phyloP scores from a whole-genome alignment of 768 basidiomycete species.

The Hericium alpestre region DNA sequence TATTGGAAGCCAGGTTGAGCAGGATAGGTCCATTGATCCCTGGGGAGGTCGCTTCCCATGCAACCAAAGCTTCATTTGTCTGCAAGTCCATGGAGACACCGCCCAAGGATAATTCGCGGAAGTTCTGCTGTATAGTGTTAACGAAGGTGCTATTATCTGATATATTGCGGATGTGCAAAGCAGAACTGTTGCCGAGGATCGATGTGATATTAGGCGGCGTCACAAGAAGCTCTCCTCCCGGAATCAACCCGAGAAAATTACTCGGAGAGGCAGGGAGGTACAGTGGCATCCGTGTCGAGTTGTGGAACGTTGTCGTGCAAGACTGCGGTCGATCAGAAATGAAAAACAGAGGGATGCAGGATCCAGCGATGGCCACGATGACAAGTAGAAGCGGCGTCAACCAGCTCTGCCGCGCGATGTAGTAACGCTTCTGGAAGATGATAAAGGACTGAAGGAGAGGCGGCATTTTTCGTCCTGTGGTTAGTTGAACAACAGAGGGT shows the following conservation, averaged over 20 bases:
- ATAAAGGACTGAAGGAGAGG: conserved; percentile 59
- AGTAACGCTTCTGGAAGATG: conserved; percentile 59
- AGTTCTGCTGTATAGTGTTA: conserved; percentile 37
- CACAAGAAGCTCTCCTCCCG: conserved; percentile 27
- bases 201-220: conserved; percentile 44
- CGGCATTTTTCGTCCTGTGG: conserved; percentile 42
- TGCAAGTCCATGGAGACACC: conserved; percentile 53
- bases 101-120: conserved; percentile 47
- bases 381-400: conserved; percentile 42
- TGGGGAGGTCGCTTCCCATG: conserved; percentile 62
- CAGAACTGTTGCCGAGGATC: conserved; percentile 33
- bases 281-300: conserved; percentile 32
- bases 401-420: conserved; percentile 61
- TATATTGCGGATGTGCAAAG: conserved; percentile 31
- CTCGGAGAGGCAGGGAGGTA: conserved; percentile 44
- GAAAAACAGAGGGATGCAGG: conserved; percentile 60
- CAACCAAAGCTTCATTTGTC: conserved; percentile 43
- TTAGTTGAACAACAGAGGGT: conserved; percentile 25
- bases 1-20: conserved; percentile 59
- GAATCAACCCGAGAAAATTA: conserved; percentile 20
- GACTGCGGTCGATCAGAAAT: conserved; percentile 39
- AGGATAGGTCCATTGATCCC: conserved; percentile 47
- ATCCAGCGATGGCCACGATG: conserved; percentile 41
- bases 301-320: conserved; percentile 33
- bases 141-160: conserved; percentile 52